Conservation (phyloP, 768 basidiomycete species). For the Boletus barrowsii region DNA sequence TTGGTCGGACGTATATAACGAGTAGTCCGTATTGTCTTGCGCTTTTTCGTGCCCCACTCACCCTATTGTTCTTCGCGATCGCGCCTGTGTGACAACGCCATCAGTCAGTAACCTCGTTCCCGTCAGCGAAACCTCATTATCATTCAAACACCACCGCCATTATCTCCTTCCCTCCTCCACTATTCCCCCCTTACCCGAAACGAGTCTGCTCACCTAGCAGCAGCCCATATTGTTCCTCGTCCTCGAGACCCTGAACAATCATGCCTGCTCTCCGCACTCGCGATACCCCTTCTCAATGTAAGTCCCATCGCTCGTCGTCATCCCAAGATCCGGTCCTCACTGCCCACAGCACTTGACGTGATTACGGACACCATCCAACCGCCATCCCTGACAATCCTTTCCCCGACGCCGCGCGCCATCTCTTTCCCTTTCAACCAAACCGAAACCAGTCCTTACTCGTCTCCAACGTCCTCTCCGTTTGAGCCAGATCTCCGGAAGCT, state of each 20-base stretch:
- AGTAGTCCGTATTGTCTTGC: constrained; percentile 52
- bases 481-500: constrained; percentile 60
- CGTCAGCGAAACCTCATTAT: constrained; percentile 43
- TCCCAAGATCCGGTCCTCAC: constrained; percentile 13
- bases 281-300: constrained; percentile 59
- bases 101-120: constrained; percentile 43
- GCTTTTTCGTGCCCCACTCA: constrained; percentile 57
- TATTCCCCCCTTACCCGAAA: constrained; percentile 34
- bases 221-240: constrained; percentile 31
- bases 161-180: constrained; percentile 24
- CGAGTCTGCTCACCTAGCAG: constrained; percentile 34
- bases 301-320: constrained; percentile 19
- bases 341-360: constrained; percentile 65
- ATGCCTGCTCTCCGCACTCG: constrained; percentile 82
- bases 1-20: constrained; percentile 48
- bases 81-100: constrained; percentile 49
- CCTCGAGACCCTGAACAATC: constrained; percentile 37
- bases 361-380: constrained; percentile 58
- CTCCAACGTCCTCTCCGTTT: constrained; percentile 68
- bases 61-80: constrained; percentile 58
- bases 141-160: constrained; percentile 11
- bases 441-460: constrained; percentile 57
- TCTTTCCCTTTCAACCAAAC: constrained; percentile 39
- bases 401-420: constrained; percentile 56
- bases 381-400: constrained; percentile 56